Percentiles rank a stretch among this genome's conserved stretches.
Evolutionary conservation across 169 alveolate genomes (phyloP).

Genomic region (Plasmodium vivax): DNA sequence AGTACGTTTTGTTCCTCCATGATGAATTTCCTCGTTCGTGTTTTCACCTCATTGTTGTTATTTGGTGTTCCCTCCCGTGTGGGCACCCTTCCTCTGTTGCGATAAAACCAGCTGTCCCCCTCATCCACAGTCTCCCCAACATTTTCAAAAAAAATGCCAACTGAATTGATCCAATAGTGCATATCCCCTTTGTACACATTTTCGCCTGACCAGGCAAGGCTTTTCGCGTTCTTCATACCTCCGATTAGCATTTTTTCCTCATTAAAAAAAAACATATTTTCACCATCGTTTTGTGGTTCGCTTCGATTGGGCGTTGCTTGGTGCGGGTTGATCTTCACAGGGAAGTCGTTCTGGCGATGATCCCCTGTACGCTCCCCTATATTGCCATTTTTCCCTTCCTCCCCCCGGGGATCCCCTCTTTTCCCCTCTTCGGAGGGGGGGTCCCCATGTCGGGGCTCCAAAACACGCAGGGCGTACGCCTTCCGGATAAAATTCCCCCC

Average conservation of each 20-base stretch:
- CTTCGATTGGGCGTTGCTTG: not conserved
- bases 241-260: not conserved
- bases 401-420: not conserved
- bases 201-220: not conserved
- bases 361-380: not conserved
- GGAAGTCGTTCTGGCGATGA: not conserved
- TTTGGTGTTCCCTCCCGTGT: not conserved
- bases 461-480: not conserved
- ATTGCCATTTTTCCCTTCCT: not conserved
- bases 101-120: conserved; percentile 62
- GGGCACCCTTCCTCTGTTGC: not conserved
- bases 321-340: not conserved
- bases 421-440: not conserved
- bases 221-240: not conserved
- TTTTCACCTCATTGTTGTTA: not conserved
- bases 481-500: conserved; percentile 11
- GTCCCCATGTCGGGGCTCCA: not conserved
- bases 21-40: conserved; percentile 1
- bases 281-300: not conserved
- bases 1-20: conserved; percentile 20
- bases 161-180: conserved; percentile 23
- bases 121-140: conserved; percentile 61
- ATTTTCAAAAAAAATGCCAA: conserved; percentile 53
- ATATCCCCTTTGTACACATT: not conserved
- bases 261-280: not conserved